Conservation (phyloP, 2,329 filamentous ascomycete species). For the Lecanicillium sp. region DNA sequence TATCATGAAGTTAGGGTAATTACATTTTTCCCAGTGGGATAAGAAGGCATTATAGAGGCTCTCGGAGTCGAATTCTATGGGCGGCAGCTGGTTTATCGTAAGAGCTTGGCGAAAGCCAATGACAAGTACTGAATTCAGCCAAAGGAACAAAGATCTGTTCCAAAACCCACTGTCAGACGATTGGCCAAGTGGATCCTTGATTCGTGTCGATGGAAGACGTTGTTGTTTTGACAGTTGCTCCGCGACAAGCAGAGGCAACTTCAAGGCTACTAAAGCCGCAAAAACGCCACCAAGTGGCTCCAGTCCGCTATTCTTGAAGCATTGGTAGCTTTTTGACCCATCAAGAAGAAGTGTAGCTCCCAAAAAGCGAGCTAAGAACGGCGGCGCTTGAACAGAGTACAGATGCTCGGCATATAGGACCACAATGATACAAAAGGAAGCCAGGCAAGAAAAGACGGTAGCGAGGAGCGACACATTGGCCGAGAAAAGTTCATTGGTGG, state of each 20-base stretch:
- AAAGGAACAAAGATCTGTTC: background rate
- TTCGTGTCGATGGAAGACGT: no score
- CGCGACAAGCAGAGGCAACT: background rate
- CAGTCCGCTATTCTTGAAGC: background rate
- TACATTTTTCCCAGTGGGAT: conserved; percentile 1
- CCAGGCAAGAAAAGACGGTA: background rate
- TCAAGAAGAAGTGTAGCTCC: conserved; percentile 1
- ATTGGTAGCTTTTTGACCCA: background rate
- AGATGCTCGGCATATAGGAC: background rate
- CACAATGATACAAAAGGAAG: background rate
- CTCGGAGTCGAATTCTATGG: background rate
- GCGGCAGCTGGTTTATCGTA: background rate
- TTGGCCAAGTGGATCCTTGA: no score
- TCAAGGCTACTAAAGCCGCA: background rate
- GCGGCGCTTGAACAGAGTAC: background rate
- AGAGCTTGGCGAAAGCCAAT: background rate
- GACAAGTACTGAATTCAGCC: background rate
- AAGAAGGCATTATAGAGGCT: background rate
- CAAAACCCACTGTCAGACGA: background rate
- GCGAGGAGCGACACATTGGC: background rate
- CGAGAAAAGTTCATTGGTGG: background rate
- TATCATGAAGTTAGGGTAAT: no score
- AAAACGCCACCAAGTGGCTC: background rate
- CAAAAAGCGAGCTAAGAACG: background rate
- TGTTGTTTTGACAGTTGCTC: no score